phyloP scores from a whole-genome alignment of 2,329 filamentous ascomycete genomes.

The Alternaria atra region DNA sequence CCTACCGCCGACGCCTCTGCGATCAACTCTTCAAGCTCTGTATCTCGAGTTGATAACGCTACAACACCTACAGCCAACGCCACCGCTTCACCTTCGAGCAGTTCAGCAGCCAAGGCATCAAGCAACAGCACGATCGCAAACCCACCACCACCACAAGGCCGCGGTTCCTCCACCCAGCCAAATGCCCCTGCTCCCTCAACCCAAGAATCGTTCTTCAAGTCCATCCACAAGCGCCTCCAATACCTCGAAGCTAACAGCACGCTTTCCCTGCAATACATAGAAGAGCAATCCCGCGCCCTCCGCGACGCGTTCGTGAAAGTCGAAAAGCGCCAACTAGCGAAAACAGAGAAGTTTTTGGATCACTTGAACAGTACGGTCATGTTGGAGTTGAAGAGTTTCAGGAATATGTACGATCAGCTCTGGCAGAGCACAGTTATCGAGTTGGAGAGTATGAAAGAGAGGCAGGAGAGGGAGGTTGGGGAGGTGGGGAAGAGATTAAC shows the following conservation, averaged over 20 bases:
- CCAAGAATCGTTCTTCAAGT: slow-evolving; percentile 98
- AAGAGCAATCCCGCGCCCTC: slow-evolving; percentile 90
- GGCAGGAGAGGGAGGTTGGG: slow-evolving; percentile 82
- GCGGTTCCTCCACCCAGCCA: slow-evolving; percentile 56
- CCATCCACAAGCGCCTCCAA: slow-evolving; percentile 89
- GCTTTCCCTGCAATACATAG: slow-evolving; percentile 92
- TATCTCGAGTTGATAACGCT: slow-evolving; percentile 16
- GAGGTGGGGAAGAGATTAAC: slow-evolving; percentile 83
- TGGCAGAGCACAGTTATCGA: slow-evolving; percentile 96
- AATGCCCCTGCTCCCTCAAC: slow-evolving; percentile 76
- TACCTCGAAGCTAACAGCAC: slow-evolving; percentile 93
- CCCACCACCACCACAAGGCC: slow-evolving; percentile 29
- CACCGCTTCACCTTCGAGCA: slow-evolving; percentile 17
- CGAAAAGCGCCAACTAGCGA: slow-evolving; percentile 86
- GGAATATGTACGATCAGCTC: slow-evolving; percentile 91
- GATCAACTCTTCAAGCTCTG: slow-evolving; percentile 9
- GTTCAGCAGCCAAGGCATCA: slow-evolving; percentile 20
- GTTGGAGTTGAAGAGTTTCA: slow-evolving; percentile 66
- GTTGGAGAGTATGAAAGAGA: slow-evolving; percentile 85
- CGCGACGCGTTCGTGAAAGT: slow-evolving; percentile 86
- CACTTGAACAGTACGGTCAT: slow-evolving; percentile 89
- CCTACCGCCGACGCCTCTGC: slow-evolving; percentile 12
- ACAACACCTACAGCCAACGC: slow-evolving; percentile 22
- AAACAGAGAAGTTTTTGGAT: slow-evolving; percentile 82
- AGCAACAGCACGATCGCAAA: slow-evolving; percentile 30